Conservation (phyloP, 2,329 filamentous ascomycete genomes). For the Sarocladium brachiariae region DNA sequence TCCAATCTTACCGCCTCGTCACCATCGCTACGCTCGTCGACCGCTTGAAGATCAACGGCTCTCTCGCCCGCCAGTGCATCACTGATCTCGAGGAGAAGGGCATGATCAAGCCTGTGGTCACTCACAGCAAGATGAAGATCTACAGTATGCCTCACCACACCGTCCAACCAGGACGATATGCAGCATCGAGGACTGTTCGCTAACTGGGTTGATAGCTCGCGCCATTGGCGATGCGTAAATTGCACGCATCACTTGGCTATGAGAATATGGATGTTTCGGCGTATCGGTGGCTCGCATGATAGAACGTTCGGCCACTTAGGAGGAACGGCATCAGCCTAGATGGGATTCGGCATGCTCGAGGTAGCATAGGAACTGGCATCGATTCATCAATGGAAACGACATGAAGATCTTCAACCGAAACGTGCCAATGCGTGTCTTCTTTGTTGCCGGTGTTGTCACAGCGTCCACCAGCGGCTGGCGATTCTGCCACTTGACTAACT, state of each 20-base stretch:
- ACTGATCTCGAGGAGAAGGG: conserved; percentile 96
- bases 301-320: conserved; percentile 22
- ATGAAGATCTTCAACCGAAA: conserved; percentile 30
- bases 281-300: conserved; percentile 30
- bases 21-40: conserved; percentile 98
- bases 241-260: conserved; percentile 24
- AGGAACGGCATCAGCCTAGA: conserved; percentile 20
- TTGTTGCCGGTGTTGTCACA: too few relatives aligned
- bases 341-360: conserved; percentile 34
- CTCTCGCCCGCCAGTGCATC: conserved; percentile 82
- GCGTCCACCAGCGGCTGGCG: too few relatives aligned
- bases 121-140: conserved; percentile 96
- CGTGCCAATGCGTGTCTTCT: too few relatives aligned
- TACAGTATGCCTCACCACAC: conserved; percentile 61
- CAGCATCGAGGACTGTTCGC: conserved; percentile 10
- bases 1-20: conserved; percentile 99
- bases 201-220: conserved; percentile 43
- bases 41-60: conserved; percentile 99
- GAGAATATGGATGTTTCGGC: conserved; percentile 25
- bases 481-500: too few relatives aligned
- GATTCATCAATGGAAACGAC: conserved; percentile 32
- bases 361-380: conserved; percentile 31
- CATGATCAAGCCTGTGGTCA: conserved; percentile 94
- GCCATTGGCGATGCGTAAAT: conserved; percentile 48
- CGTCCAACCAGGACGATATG: neutral